Base-by-base conservation (phyloP, 192 early-diverging fungal species). In the Entophlyctis helioformis region DNA sequence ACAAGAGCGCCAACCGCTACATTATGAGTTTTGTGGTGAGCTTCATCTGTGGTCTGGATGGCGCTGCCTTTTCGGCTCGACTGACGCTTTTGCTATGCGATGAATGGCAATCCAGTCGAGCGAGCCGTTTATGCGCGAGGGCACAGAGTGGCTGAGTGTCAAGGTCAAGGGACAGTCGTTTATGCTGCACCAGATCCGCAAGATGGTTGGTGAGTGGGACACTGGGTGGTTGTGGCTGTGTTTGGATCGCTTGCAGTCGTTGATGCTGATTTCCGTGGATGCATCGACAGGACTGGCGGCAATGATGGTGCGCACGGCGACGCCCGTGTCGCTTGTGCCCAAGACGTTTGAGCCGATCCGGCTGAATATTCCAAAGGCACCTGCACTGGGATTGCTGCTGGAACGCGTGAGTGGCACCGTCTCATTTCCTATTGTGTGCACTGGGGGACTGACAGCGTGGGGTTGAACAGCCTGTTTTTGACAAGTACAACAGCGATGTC, bases 181-280 rank as follows among this genome's bases (percentile, higher is more conserved):
- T 50, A 97, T 99, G 92, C 68, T 99, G 26, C 94, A 99, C 67
- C 96, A 99, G 68, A 99, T 99, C 53, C 83, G 96, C 29, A 97
- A 97, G 56, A 99, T 99, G 96, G 87, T 99, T 49, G 87, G 91
- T 68, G 39, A 34, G 15, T 20, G n/a, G n/a, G n/a, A n/a, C n/a
- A n/a, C n/a, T n/a, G n/a, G n/a, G n/a, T n/a, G n/a, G n/a, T n/a
- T n/a, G n/a, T n/a, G n/a, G n/a, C n/a, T n/a, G n/a, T n/a, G n/a
- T n/a, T n/a, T n/a, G n/a, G n/a, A n/a, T n/a, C n/a, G n/a, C n/a
- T n/a, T n/a, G n/a, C n/a, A n/a, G n/a, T n/a, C n/a, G n/a, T n/a
- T n/a, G n/a, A n/a, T n/a, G n/a, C n/a, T n/a, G n/a, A n/a, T n/a
- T n/a, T n/a, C n/a, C n/a, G n/a, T n/a, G n/a, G n/a, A n/a, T n/a